Conservation (phyloP, 225 moss, liverwort and hornwort species). For the Asterella californica region DNA sequence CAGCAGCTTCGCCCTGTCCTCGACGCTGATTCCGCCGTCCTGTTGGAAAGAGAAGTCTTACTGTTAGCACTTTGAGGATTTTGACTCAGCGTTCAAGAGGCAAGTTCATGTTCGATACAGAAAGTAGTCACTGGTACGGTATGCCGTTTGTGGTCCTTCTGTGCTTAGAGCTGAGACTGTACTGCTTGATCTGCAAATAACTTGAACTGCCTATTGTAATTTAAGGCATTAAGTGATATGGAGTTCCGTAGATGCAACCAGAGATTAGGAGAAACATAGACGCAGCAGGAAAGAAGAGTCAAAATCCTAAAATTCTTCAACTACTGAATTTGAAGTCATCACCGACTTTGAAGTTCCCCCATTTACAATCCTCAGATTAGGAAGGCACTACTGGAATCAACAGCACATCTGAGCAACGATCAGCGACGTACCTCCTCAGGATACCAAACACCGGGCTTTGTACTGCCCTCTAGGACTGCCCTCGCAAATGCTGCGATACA, state of each 20-base stretch:
- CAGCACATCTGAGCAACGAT: too few relatives aligned
- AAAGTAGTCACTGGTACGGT: not conserved
- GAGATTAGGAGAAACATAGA: too few relatives aligned
- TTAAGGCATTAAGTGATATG: too few relatives aligned
- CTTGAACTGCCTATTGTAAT: too few relatives aligned
- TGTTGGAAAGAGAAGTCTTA: not conserved
- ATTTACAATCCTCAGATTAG: too few relatives aligned
- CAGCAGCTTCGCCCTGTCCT: slow-evolving; percentile 53
- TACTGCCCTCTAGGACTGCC: slow-evolving; percentile 73
- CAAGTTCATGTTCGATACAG: not conserved
- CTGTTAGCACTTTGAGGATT: not conserved
- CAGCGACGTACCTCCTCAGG: slow-evolving; percentile 65
- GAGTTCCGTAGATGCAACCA: too few relatives aligned
- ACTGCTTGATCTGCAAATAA: not conserved
- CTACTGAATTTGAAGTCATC: too few relatives aligned
- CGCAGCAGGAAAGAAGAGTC: too few relatives aligned
- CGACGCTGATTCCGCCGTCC: slow-evolving; percentile 57
- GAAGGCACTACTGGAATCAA: too few relatives aligned
- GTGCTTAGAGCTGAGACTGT: not conserved
- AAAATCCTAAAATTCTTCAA: too few relatives aligned
- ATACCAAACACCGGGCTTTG: slow-evolving; percentile 88
- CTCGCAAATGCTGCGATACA: slow-evolving; percentile 74
- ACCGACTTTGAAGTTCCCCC: too few relatives aligned
- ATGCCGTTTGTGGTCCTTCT: not conserved
- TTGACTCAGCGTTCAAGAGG: not conserved